Base-by-base conservation (phyloP, 306 rosid species). In the Albizia julibrissin region DNA sequence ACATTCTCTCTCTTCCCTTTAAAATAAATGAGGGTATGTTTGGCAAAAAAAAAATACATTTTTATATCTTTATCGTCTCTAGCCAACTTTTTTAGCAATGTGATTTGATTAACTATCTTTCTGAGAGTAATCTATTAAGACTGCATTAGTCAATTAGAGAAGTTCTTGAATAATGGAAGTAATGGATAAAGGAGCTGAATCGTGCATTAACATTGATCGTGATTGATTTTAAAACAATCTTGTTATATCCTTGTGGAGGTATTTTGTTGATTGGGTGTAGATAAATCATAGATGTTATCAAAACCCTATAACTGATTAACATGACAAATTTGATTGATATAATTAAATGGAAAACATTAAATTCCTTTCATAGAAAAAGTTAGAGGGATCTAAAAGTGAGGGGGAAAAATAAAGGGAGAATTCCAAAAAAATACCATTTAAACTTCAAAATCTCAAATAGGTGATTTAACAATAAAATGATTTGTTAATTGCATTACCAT, bases 111-210 rank as follows among this genome's bases (percentile, higher is more conserved):
- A n/a, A n/a, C n/a, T n/a, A n/a, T n/a, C n/a, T n/a, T n/a, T n/a
- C n/a, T n/a, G n/a, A n/a, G n/a, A n/a, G n/a, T 4, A 84, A 87
- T 47, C 43, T 90, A 74, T 44, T 78, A 61, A 78, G 70, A 82
- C 78, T 92, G 24, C 89, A 72, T 76, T 84, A 85, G 64, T 90
- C 89, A 65, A 93, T 93, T 80, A 85, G 85, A 26, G 79, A 81
- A 68, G 88, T 75, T 80, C 93, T 61, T 87, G 90, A 31, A 89
- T 95, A 79, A 76, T 92, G 91, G 76, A 82, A 72, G 89, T 89
- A 75, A 90, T 92, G 82, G 92, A 93, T 59, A n/a, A 85, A 89
- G 34, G 93, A 95, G 89, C 89, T 95, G 64, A 52, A 81, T 77
- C 39, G 39, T 65, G 61, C 65, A 75, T 69, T 77, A 40, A 61